These are phyloP conservation scores for Ascochyta rabiei DNA, from an alignment of 2,329 filamentous ascomycete species.

Conservation along the genomic window DNA sequence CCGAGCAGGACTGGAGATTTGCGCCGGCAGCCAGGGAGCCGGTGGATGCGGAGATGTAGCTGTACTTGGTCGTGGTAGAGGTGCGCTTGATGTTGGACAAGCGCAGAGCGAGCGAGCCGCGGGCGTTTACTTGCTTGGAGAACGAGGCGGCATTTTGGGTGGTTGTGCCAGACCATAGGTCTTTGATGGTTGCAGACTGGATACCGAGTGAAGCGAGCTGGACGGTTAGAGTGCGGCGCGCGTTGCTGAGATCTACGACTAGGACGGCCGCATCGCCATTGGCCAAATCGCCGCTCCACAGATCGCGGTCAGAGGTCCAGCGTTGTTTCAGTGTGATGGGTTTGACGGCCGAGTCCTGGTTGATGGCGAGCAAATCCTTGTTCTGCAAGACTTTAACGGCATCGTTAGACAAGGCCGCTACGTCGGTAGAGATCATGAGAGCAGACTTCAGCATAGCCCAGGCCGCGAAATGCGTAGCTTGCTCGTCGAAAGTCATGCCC, in stretches of 20 bases:
- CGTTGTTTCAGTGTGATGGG: constrained; percentile 26
- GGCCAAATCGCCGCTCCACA: constrained; percentile 28
- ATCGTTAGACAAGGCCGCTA: constrained; percentile 16
- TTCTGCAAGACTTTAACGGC: constrained; percentile 27
- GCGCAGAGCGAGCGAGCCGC: constrained; percentile 23
- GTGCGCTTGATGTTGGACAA: constrained; percentile 24
- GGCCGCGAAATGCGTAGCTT: constrained; percentile 28
- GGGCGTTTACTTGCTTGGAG: constrained; percentile 27
- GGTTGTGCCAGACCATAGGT: constrained; percentile 24
- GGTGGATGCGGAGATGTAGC: constrained; percentile 21
- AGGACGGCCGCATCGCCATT: constrained; percentile 29
- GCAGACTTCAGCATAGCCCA: constrained; percentile 33
- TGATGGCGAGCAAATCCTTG: constrained; percentile 27
- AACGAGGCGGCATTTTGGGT: constrained; percentile 12
- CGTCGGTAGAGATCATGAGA: constrained; percentile 28
- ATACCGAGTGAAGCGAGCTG: constrained; percentile 24
- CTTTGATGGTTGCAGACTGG: constrained; percentile 25
- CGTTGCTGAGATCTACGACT: constrained; percentile 26
- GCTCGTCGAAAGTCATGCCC: constrained; percentile 28
- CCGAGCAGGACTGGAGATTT: constrained; percentile 21
- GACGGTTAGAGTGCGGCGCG: constrained; percentile 17
- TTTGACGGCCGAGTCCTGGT: constrained; percentile 28
- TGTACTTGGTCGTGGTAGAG: constrained; percentile 18
- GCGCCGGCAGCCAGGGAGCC: constrained; percentile 24
- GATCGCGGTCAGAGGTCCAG: constrained; percentile 25